These are phyloP conservation scores for Globisporangium uncinulatum DNA, from an alignment of 352 stramenopile genomes.

Conservation along the genomic window DNA sequence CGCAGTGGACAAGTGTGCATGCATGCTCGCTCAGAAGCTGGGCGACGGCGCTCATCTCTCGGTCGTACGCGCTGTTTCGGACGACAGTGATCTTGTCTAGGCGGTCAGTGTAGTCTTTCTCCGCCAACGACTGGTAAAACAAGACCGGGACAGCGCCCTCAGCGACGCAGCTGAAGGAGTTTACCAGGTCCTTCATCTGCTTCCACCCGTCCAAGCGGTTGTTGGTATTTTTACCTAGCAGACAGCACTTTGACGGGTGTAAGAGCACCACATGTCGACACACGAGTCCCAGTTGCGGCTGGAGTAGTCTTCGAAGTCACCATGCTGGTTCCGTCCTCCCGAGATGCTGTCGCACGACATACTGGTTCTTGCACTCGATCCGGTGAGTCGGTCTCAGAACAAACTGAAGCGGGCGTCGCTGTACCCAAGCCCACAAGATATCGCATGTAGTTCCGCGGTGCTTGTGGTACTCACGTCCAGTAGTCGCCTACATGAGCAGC, in stretches of 20 bases:
- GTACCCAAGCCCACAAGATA: constrained; percentile 1
- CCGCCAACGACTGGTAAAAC: constrained; percentile 12
- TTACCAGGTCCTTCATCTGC: constrained; percentile 16
- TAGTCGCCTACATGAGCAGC: constrained; percentile 15
- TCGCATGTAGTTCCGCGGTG: constrained; percentile 9
- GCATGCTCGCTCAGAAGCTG: constrained; percentile 22
- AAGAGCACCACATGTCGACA: constrained; percentile 13
- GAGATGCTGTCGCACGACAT: not conserved
- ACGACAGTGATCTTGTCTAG: constrained; percentile 12
- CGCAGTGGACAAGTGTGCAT: constrained; percentile 13
- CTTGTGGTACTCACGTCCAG: constrained; percentile 1
- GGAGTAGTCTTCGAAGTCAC: constrained; percentile 17
- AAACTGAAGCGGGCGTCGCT: not conserved
- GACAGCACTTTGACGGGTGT: constrained; percentile 9
- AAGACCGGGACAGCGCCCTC: constrained; percentile 16
- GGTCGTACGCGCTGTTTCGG: constrained; percentile 11
- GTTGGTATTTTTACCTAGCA: constrained; percentile 21
- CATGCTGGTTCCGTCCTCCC: not conserved
- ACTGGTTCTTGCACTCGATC: too few relatives aligned
- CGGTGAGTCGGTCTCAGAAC: not conserved
- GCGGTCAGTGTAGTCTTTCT: constrained; percentile 10
- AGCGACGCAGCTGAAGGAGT: constrained; percentile 15
- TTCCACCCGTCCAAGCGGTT: constrained; percentile 25
- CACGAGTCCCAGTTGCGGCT: constrained; percentile 20
- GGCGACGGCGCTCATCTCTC: constrained; percentile 9